Base-by-base conservation (phyloP, 257 asterid genomes). In the Penstemon newberryi region DNA sequence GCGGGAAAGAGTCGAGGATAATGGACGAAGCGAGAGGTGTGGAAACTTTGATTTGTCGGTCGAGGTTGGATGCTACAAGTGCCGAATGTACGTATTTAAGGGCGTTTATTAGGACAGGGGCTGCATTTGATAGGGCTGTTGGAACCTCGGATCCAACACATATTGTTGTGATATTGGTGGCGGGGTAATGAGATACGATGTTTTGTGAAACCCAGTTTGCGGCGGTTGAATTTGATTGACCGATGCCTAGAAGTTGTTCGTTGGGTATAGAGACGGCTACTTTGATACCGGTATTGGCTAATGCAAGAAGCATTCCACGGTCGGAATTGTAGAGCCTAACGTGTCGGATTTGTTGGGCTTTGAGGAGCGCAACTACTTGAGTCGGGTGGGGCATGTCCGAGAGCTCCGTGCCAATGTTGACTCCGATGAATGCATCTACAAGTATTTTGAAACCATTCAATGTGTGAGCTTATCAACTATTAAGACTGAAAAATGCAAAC, bases 111-210 rank as follows among this genome's bases (percentile, higher is more conserved):
- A 84, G 73, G 69, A 87, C 65, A 1, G 88, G 79, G 42, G 85
- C 88, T 15, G 81, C 88, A 60, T 87, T 87, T 12, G 93, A 78
- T 61, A 84, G 86, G 66, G 83, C 41, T 6, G 87, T 71, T 8
- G 81, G 94, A 8, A 87, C 87, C 58, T 84, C 94, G 1, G 94
- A 87, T 6, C 94, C 94, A 7, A 87, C 87, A 54, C 82, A 82
- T 41, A 87, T 79, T 11, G 94, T 77, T 36, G 85, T 87, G 70
- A 87, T 87, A 70, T 82, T 84, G 64, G 94, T 87, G 15, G 88
- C 80, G 1, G 94, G 94, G 62, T 75, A 72, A 76, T 87, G 88
- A 6, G 88, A 71, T 19, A 84, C 74, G 40, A 87, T 53, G 54
- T 87, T 87, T 39, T 82, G 86, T 0, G 85, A 45, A 46, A 87